Percentiles rank a stretch among this genome's conserved stretches.
phyloP scores from a whole-genome alignment of 2,329 filamentous ascomycete genomes.

The Polytolypa hystricis region DNA sequence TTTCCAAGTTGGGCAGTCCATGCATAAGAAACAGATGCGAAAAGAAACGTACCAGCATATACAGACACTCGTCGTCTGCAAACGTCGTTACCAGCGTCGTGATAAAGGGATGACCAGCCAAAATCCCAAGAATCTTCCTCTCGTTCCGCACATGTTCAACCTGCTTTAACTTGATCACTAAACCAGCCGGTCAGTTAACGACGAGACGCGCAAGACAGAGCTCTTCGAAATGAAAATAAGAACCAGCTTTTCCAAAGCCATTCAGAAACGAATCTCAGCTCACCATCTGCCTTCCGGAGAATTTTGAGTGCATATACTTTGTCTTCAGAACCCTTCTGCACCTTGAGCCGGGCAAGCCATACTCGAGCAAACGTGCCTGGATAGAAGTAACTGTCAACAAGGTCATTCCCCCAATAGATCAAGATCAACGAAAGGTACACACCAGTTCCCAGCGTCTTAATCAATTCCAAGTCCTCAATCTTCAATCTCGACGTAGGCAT shows the following conservation, averaged over 20 bases:
- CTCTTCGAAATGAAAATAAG: slow-evolving; percentile 2
- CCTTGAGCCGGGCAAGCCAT: slow-evolving; percentile 36
- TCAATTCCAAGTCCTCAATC: slow-evolving; percentile 35
- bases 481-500: slow-evolving; percentile 27
- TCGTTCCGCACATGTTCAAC: slow-evolving; percentile 59
- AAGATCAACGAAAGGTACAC: slow-evolving; percentile 8
- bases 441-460: slow-evolving; percentile 42
- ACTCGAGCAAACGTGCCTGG: slow-evolving; percentile 43
- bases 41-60: slow-evolving; percentile 36
- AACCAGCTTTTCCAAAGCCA: slow-evolving; percentile 6
- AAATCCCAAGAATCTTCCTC: slow-evolving; percentile 50
- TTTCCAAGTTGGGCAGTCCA: too few species aligned
- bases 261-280: slow-evolving; percentile 8
- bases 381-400: not conserved
- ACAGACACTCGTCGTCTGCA: slow-evolving; percentile 49
- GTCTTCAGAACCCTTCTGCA: slow-evolving; percentile 22
- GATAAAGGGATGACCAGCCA: slow-evolving; percentile 55
- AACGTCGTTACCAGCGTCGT: slow-evolving; percentile 55
- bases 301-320: slow-evolving; percentile 40
- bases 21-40: not conserved
- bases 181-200: too few species aligned
- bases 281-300: slow-evolving; percentile 40
- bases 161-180: slow-evolving; percentile 53
- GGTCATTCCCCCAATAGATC: slow-evolving; percentile 4
- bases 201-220: slow-evolving; percentile 4